Conservation (phyloP, 352 stramenopile species). For the Pythium utonaiense region DNA sequence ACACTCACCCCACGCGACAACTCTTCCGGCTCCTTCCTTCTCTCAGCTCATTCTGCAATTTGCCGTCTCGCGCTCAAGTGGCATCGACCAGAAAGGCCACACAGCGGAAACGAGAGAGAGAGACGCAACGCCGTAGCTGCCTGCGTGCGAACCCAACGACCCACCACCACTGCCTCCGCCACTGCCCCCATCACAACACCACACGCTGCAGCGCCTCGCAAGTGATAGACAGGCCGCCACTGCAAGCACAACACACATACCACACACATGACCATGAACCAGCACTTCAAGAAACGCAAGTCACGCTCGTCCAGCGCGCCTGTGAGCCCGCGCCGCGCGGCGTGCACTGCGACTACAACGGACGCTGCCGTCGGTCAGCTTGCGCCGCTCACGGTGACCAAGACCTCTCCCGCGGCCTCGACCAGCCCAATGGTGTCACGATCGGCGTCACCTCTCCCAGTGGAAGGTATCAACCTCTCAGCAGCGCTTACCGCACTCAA, state of each 20-base stretch:
- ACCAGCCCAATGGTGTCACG: constrained; percentile 9
- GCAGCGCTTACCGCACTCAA: constrained; percentile 63
- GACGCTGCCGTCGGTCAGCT: constrained; percentile 9
- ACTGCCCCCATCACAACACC: not conserved
- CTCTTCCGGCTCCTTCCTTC: constrained; percentile 26
- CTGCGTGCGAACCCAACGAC: too few relatives aligned
- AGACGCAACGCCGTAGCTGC: not conserved
- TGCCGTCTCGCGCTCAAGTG: constrained; percentile 27
- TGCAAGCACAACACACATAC: too few relatives aligned
- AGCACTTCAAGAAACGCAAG: constrained; percentile 74
- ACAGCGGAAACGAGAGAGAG: not conserved
- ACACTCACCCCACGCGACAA: constrained; percentile 12
- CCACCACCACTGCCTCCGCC: not conserved
- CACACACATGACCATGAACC: constrained; percentile 34
- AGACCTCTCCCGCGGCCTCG: constrained; percentile 10
- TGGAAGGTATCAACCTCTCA: constrained; percentile 48
- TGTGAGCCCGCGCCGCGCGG: constrained; percentile 10
- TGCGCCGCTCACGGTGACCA: constrained; percentile 6
- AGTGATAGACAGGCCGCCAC: not conserved
- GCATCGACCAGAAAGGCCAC: not conserved
- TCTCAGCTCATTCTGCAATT: constrained; percentile 27
- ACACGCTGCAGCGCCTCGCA: not conserved
- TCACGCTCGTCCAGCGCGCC: constrained; percentile 30
- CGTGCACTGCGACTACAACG: not conserved
- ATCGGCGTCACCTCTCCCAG: constrained; percentile 3